These are phyloP conservation scores for Trichophyton benhamiae DNA, from an alignment of 2,329 filamentous ascomycete genomes.

Conservation along the genomic window DNA sequence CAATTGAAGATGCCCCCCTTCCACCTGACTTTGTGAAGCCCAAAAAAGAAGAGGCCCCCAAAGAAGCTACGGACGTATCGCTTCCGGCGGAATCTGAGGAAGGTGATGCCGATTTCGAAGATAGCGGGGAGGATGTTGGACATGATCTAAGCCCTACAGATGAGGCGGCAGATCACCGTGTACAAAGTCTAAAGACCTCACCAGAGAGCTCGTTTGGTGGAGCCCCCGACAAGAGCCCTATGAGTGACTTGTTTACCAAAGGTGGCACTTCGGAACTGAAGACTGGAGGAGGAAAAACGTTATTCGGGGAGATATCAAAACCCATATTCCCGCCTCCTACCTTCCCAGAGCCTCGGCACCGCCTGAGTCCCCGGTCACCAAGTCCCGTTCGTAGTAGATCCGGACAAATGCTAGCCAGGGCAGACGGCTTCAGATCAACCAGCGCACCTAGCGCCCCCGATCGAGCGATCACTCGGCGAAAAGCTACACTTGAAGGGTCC, in stretches of 20 bases:
- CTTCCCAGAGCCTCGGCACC: constrained; percentile 20
- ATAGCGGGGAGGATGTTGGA: constrained; percentile 36
- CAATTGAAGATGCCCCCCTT: constrained; percentile 30
- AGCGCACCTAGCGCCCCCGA: constrained; percentile 29
- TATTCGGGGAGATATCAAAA: constrained; percentile 37
- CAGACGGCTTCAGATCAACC: constrained; percentile 25
- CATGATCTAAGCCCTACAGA: constrained; percentile 27
- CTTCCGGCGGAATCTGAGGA: constrained; percentile 25
- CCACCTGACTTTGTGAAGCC: constrained; percentile 17
- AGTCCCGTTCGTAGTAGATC: constrained; percentile 32
- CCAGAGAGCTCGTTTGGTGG: constrained; percentile 36
- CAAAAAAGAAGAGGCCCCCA: constrained; percentile 7
- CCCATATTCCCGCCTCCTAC: constrained; percentile 29
- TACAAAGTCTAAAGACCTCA: constrained; percentile 29
- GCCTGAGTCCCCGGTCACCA: constrained; percentile 31
- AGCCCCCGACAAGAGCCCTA: constrained; percentile 25
- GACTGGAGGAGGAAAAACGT: constrained; percentile 19
- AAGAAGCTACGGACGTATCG: constrained; percentile 13
- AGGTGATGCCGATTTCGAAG: constrained; percentile 31
- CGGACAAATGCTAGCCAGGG: constrained; percentile 21
- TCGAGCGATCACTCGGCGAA: constrained; percentile 30
- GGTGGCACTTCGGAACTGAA: constrained; percentile 21
- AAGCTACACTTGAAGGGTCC: constrained; percentile 27
- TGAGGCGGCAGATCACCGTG: constrained; percentile 19
- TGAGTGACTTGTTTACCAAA: constrained; percentile 31